Evolutionary conservation across 805 yeast genomes (phyloP).

Genomic region (Saturnispora hagleri): DNA sequence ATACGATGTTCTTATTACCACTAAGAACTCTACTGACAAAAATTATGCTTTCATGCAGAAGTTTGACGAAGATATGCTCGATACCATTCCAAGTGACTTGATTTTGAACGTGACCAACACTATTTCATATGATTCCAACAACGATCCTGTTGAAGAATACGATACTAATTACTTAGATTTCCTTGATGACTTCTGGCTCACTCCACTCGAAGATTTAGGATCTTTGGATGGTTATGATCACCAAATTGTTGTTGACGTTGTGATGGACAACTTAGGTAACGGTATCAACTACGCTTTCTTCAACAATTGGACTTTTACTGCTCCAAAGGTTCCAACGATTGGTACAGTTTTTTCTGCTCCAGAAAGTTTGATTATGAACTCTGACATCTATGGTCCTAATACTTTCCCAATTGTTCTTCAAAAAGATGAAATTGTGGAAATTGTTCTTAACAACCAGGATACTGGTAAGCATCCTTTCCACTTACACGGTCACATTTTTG

Average conservation of each 20-base stretch:
- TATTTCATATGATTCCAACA: conserved; percentile 42
- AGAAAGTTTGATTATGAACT: conserved; percentile 34
- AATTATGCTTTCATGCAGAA: conserved; percentile 80
- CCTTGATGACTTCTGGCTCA: conserved; percentile 72
- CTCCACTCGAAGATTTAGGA: conserved; percentile 50
- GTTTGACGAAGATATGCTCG: conserved; percentile 79
- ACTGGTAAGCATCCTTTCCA: conserved; percentile 97
- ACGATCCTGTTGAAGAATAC: conserved; percentile 32
- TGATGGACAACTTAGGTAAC: conserved; percentile 74
- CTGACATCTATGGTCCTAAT: conserved; percentile 64
- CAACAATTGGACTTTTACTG: conserved; percentile 71
- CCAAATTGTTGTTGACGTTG: conserved; percentile 59
- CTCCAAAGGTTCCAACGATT: conserved; percentile 82
- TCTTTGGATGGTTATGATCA: conserved; percentile 60
- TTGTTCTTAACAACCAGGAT: conserved; percentile 77
- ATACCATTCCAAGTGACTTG: conserved; percentile 56
- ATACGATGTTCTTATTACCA: conserved; percentile 67
- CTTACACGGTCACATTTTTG: conserved; percentile 90
- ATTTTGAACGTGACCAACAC: conserved; percentile 66
- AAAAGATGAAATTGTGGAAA: conserved; percentile 61
- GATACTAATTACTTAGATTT: conserved; percentile 40
- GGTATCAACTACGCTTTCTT: conserved; percentile 96
- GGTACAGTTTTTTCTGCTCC: conserved; percentile 68
- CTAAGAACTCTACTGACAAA: conserved; percentile 49
- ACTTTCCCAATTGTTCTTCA: conserved; percentile 67